Base-by-base conservation (phyloP, 2,329 filamentous ascomycete genomes). In the Neofusicoccum ribis region DNA sequence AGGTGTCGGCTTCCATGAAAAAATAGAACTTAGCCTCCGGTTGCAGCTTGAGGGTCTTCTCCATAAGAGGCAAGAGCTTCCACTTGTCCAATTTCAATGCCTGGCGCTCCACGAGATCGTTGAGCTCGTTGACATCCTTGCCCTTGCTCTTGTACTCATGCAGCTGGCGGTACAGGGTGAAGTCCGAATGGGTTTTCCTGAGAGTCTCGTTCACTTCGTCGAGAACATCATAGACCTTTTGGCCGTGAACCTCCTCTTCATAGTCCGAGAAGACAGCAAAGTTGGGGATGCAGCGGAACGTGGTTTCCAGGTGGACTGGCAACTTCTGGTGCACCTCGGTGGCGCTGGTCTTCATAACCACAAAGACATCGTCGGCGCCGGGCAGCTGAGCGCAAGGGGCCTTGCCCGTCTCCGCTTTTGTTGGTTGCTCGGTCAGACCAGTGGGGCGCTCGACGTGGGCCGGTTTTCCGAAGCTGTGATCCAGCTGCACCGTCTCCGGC, bases 221-320 rank as follows among this genome's bases (percentile, higher is more conserved):
- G 17, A 87, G 75, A n/a, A 76, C 73, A 59, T 78, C 71, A 59
- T 81, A 81, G 70, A 86, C 83, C 67, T 84, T 76, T 75, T 80
- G 64, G 78, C 80, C 67, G 79, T 85, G 58, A 75, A 80, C 69
- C 84, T 80, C 78, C 71, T 88, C 85, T 43, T 84, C 83, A 67
- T 83, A 82, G 71, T 88, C 86, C 46, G 86, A 88, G 72, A 86
- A 85, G 65, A 89, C 80, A 43, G 83, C 78, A 65, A 82, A 84
- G 73, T 87, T 74, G 49, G 84, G 83, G 66, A 86, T 80, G 73
- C 86, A 88, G 70, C 80, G 79, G 46, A 88, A 76, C 0, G 84
- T 86, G 0, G 85, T 87, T 65, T 80, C 74, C 69, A 87, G 81
- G 72, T 88, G 85, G n/a, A 83, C 77, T 2, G 86, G 85, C 11